phyloP scores from a whole-genome alignment of 345 rosid species.

The Brassica juncea region DNA sequence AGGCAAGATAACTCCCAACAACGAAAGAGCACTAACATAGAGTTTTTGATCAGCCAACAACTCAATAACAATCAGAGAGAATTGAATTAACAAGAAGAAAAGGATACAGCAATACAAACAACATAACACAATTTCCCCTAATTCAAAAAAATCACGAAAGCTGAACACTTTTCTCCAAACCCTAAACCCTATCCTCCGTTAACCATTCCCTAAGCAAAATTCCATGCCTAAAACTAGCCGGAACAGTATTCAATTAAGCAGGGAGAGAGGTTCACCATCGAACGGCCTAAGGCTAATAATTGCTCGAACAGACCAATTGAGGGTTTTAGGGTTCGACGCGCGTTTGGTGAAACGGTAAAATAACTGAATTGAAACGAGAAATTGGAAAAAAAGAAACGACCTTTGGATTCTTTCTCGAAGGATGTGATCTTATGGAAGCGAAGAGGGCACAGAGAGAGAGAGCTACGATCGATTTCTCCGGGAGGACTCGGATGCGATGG shows the following conservation, averaged over 20 bases:
- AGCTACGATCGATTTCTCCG: slow-evolving; percentile 38
- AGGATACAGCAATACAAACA: background rate
- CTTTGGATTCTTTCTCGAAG: background rate
- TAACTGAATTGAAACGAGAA: slow-evolving; percentile 15
- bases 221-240: slow-evolving; percentile 15
- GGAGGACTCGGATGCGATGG: slow-evolving; percentile 38
- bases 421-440: background rate
- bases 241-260: background rate
- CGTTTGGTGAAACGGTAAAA: slow-evolving; percentile 2
- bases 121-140: background rate
- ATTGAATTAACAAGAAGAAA: background rate
- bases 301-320: slow-evolving; percentile 15
- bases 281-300: slow-evolving; percentile 11
- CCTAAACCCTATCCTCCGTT: slow-evolving; percentile 26
- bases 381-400: background rate
- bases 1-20: background rate
- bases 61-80: background rate
- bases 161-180: slow-evolving; percentile 18
- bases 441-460: slow-evolving; percentile 12
- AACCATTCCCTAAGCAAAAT: slow-evolving; percentile 23
- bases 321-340: slow-evolving; percentile 20
- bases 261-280: background rate
- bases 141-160: background rate
- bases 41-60: too few relatives aligned
- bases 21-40: too few relatives aligned